These are phyloP conservation scores for Phyllachora maydis DNA, from an alignment of 2,329 filamentous ascomycete genomes.

Conservation along the genomic window DNA sequence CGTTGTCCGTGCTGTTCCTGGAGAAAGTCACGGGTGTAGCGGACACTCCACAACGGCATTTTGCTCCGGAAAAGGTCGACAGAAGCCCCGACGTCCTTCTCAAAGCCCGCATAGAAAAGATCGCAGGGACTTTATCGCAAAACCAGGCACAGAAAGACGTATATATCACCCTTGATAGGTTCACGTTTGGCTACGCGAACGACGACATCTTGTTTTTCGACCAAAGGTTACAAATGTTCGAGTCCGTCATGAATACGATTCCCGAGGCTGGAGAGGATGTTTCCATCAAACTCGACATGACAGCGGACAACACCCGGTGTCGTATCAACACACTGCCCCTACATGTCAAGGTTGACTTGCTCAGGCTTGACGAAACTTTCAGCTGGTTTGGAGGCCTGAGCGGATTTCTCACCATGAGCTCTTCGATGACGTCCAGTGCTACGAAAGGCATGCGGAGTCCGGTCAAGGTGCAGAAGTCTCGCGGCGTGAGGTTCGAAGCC, in stretches of 20 bases:
- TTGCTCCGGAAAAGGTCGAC: conserved; percentile 17
- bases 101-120: conserved; percentile 23
- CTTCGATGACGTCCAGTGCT: conserved; percentile 59
- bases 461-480: conserved; percentile 19
- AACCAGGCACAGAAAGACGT: conserved; percentile 10
- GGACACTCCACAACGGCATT: conserved; percentile 23
- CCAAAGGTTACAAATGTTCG: conserved; percentile 30
- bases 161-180: conserved; percentile 29
- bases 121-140: conserved; percentile 13
- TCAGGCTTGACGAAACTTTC: conserved; percentile 67
- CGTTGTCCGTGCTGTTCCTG: conserved; percentile 32
- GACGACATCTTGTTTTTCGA: conserved; percentile 45
- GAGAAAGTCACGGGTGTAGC: conserved; percentile 30
- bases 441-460: conserved; percentile 21
- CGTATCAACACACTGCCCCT: conserved; percentile 61
- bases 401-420: conserved; percentile 73
- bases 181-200: conserved; percentile 39
- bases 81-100: conserved; percentile 29
- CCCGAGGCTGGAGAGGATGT: conserved; percentile 36
- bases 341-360: conserved; percentile 55
- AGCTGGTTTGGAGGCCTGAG: conserved; percentile 81
- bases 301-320: conserved; percentile 23
- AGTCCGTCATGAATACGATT: conserved; percentile 37
- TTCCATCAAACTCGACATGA: conserved; percentile 27
- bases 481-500: conserved; percentile 37